phyloP scores from a whole-genome alignment of 164 flowering plant genomes.

The Echeveria elegans region DNA sequence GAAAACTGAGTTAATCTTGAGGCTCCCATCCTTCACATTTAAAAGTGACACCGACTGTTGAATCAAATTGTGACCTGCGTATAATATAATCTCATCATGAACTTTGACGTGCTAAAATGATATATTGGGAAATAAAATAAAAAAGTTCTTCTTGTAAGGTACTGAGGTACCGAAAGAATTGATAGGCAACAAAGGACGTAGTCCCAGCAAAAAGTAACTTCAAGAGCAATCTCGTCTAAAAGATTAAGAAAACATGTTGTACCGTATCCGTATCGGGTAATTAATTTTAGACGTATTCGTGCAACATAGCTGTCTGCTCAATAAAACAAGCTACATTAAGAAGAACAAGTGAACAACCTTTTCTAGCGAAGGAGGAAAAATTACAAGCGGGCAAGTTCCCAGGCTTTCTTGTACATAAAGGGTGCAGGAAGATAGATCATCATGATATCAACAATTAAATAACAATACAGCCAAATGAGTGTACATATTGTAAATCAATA shows the following conservation, averaged over 20 bases:
- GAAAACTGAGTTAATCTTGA: conserved; percentile 87
- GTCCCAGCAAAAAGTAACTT: conserved; percentile 75
- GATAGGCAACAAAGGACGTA: conserved; percentile 51
- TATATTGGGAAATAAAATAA: neutral
- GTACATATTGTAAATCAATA: no score
- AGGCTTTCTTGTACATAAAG: conserved; percentile 8
- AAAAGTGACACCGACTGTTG: conserved; percentile 80
- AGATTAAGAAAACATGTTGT: neutral
- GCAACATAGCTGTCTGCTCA: no score
- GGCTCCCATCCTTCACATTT: conserved; percentile 86
- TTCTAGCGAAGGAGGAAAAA: conserved; percentile 9
- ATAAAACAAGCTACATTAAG: no score
- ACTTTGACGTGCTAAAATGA: neutral
- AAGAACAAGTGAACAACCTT: neutral
- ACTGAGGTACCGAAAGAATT: conserved; percentile 89
- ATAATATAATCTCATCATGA: neutral
- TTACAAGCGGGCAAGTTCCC: conserved; percentile 3
- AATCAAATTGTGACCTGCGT: conserved; percentile 72
- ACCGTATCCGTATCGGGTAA: no score
- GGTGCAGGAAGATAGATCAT: no score
- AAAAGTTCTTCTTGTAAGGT: conserved; percentile 12
- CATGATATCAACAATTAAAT: no score
- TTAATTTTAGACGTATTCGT: no score
- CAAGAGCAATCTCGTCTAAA: conserved; percentile 56
- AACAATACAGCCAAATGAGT: no score